A percentile compares a stretch with the other conserved stretches of the same genome.
phyloP scores from a whole-genome alignment of 345 rosid genomes.

The Rhodamnia argentea region DNA sequence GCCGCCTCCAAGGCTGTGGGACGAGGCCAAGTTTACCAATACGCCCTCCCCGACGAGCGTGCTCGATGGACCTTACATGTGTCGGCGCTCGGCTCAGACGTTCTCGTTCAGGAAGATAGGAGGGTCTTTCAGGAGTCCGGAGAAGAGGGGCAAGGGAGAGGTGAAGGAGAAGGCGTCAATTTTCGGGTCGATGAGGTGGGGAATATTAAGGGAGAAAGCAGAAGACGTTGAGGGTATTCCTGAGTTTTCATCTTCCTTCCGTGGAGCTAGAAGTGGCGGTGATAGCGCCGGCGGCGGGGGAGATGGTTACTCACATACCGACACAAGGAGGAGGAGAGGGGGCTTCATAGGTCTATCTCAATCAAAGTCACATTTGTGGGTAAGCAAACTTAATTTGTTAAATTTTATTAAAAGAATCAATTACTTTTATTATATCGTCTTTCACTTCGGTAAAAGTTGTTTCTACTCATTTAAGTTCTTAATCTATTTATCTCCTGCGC shows the following conservation, averaged over 20 bases:
- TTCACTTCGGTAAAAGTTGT: background rate
- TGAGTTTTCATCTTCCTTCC: background rate
- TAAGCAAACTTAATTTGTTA: background rate
- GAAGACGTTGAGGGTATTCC: background rate
- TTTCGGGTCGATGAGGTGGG: slow-evolving; percentile 1
- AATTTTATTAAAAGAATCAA: background rate
- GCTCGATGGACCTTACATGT: background rate
- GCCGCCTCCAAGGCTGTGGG: background rate
- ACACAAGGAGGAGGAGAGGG: background rate
- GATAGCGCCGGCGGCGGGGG: background rate
- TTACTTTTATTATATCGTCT: background rate
- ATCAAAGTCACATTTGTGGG: slow-evolving; percentile 2
- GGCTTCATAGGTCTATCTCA: background rate
- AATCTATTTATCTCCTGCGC: background rate
- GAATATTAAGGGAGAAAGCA: background rate
- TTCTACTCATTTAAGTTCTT: background rate
- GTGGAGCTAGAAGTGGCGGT: background rate
- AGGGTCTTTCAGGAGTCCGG: slow-evolving; percentile 3
- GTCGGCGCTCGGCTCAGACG: background rate
- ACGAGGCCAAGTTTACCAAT: background rate
- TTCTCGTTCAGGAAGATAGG: slow-evolving; percentile 6
- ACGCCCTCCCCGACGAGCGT: background rate
- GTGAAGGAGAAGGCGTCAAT: background rate
- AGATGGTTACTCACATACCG: background rate
- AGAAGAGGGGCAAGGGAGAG: background rate